A percentile compares a stretch with the other conserved stretches of the same genome.
These are phyloP conservation scores for Metarhizium guizhouense DNA, from an alignment of 2,329 filamentous ascomycete genomes.

Conservation along the genomic window DNA sequence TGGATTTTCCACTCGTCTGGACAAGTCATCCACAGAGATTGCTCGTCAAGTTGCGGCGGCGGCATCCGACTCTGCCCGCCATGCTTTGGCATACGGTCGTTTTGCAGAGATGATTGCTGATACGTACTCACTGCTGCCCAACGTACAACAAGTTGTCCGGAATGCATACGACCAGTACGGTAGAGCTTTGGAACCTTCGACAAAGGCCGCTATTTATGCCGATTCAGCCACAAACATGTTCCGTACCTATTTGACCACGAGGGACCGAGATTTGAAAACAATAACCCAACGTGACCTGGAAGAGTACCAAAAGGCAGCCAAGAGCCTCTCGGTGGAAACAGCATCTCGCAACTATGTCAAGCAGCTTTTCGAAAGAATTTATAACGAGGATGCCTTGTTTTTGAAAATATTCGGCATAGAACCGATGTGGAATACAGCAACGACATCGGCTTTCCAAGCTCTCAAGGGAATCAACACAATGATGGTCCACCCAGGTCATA, in stretches of 20 bases:
- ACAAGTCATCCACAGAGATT: conserved; percentile 46
- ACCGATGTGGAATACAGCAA: conserved; percentile 39
- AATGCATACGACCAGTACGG: conserved; percentile 45
- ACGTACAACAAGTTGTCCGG: conserved; percentile 42
- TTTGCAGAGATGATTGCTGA: conserved; percentile 50
- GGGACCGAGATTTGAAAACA: conserved; percentile 44
- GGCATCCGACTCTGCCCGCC: conserved; percentile 49
- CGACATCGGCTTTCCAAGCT: conserved; percentile 40
- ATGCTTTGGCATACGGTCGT: conserved; percentile 51
- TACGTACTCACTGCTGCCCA: conserved; percentile 46
- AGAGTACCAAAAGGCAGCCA: conserved; percentile 43
- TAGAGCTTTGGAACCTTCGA: conserved; percentile 29
- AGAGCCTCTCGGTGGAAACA: conserved; percentile 40
- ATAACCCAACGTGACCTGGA: conserved; percentile 46
- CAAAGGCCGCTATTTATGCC: conserved; percentile 42
- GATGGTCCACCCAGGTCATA: conserved; percentile 44
- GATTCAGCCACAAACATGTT: conserved; percentile 47
- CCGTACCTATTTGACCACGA: conserved; percentile 40
- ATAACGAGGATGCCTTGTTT: conserved; percentile 45
- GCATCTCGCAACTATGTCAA: conserved; percentile 50
- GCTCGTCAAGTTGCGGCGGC: conserved; percentile 44
- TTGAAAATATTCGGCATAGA: conserved; percentile 47
- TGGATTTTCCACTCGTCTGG: conserved; percentile 42
- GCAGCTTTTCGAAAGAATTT: conserved; percentile 49
- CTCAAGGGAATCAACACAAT: conserved; percentile 41